Conservation (phyloP, 192 early-diverging fungal species). For the Phycomyces blakesleeanus region DNA sequence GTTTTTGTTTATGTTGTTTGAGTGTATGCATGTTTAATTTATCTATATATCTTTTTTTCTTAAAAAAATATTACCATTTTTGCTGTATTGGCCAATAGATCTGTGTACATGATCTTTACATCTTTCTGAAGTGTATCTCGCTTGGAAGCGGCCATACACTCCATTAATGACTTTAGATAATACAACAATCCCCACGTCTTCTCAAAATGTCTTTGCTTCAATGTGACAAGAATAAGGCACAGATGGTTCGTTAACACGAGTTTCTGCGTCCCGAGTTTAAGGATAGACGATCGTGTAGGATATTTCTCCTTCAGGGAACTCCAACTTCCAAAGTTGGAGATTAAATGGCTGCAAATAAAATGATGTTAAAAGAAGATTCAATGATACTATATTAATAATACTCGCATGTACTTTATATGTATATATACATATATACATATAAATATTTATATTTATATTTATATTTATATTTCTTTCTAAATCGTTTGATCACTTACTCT, state of each 20-base stretch:
- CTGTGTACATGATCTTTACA: not conserved
- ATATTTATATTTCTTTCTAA: too few relatives aligned
- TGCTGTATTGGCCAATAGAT: slow-evolving; percentile 5
- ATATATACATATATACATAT: too few relatives aligned
- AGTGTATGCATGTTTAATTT: not conserved
- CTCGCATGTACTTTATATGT: too few relatives aligned
- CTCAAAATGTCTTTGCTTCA: slow-evolving; percentile 34
- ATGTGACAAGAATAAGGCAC: slow-evolving; percentile 19
- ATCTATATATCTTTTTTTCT: not conserved
- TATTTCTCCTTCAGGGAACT: not conserved
- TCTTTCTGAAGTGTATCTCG: not conserved
- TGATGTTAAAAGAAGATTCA: too few relatives aligned
- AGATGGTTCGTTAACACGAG: slow-evolving; percentile 29
- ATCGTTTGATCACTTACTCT: too few relatives aligned
- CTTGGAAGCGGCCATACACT: slow-evolving; percentile 7
- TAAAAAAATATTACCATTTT: slow-evolving; percentile 24
- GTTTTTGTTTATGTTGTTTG: not conserved
- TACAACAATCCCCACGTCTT: slow-evolving; percentile 33
- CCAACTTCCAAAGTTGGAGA: slow-evolving; percentile 24
- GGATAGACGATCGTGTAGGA: not conserved
- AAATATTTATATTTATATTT: too few relatives aligned
- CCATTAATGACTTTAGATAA: slow-evolving; percentile 10
- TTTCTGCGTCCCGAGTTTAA: slow-evolving; percentile 8
- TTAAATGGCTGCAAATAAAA: slow-evolving; percentile 23
- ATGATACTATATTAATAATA: too few relatives aligned